These are phyloP conservation scores for Salisapilia sapeloensis DNA, from an alignment of 352 stramenopile genomes.

Conservation along the genomic window DNA sequence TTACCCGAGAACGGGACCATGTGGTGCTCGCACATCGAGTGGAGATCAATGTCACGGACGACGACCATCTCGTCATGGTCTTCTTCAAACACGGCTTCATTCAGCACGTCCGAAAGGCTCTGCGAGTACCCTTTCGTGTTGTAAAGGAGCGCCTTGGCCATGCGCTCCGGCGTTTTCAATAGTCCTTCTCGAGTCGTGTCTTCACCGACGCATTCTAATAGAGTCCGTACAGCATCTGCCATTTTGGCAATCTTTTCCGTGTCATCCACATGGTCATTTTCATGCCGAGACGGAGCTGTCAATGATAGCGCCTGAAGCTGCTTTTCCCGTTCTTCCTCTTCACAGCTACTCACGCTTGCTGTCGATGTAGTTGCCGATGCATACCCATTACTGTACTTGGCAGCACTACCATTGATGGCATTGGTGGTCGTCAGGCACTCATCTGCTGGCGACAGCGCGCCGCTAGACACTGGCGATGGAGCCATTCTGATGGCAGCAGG, in stretches of 20 bases:
- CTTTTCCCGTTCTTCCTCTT: too few relatives aligned
- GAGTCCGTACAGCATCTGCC: constrained; percentile 82
- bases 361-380: not conserved
- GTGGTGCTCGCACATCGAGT: constrained; percentile 99
- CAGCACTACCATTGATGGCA: too few relatives aligned
- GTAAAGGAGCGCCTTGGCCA: constrained; percentile 94
- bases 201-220: constrained; percentile 89
- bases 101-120: constrained; percentile 82
- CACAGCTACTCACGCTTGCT: too few relatives aligned
- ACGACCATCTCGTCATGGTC: constrained; percentile 99
- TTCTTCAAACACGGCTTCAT: constrained; percentile 96
- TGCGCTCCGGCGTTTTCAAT: constrained; percentile 92
- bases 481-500: too few relatives aligned
- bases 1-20: constrained; percentile 99
- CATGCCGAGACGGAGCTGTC: constrained; percentile 28
- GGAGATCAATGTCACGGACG: constrained; percentile 98
- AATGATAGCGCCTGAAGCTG: constrained; percentile 35
- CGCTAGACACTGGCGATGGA: too few relatives aligned
- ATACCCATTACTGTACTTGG: too few relatives aligned
- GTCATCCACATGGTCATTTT: constrained; percentile 59
- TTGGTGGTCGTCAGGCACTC: too few relatives aligned
- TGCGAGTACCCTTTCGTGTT: constrained; percentile 93
- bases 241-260: constrained; percentile 82
- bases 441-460: too few relatives aligned
- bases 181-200: constrained; percentile 90